Evolutionary conservation across 2,329 filamentous ascomycete genomes (phyloP), one percentile per base, ranked within the genome.

Genomic region (Nemania serpens): DNA sequence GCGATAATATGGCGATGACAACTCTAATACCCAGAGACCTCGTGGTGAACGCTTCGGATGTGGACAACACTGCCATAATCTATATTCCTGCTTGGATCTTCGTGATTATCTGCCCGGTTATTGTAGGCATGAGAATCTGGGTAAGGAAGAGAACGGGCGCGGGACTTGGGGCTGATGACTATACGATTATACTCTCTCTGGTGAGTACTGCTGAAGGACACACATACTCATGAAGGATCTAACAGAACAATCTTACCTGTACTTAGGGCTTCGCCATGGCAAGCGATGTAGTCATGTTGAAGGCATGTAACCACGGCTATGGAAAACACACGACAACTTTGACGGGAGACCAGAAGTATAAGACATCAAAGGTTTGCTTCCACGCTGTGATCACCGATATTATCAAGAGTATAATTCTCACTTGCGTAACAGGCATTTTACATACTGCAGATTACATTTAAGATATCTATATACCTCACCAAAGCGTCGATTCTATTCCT

Each of bases 381-480:
- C 1, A 47, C 3, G 15, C 11, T 2, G 36, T n/a, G 6, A 37
- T 12, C 18, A n/a, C 20, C 29, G 10, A 13, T 11, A 2, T 10
- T 1, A 2, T 25, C 13, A 11, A 33, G 34, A 17, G 5, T 13
- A 45, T 5, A 11, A 29, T 11, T 10, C 54, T 66, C 15, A 64
- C 17, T 10, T 13, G 0, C 22, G 33, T 41, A 5, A 7, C 20
- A 73, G 73, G 68, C 68, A 45, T 74, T 75, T 57, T 74, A 72
- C 56, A n/a, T 74, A 3, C 68, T 61, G 18, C 74, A 75, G 51
- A 69, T 72, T 33, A 72, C 71, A 22, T 75, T 75, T 65, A 75
- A 75, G 56, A 55, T 70, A 4, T 72, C 69, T 42, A 72, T 75
- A 57, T 72, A 73, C 54, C 61, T 73, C 9, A 74, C 73, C 6